Evolutionary conservation across 139 green algal genomes (phyloP), one percentile per base, ranked within the genome.

Genomic region (Tetradesmus lagerheimii): DNA sequence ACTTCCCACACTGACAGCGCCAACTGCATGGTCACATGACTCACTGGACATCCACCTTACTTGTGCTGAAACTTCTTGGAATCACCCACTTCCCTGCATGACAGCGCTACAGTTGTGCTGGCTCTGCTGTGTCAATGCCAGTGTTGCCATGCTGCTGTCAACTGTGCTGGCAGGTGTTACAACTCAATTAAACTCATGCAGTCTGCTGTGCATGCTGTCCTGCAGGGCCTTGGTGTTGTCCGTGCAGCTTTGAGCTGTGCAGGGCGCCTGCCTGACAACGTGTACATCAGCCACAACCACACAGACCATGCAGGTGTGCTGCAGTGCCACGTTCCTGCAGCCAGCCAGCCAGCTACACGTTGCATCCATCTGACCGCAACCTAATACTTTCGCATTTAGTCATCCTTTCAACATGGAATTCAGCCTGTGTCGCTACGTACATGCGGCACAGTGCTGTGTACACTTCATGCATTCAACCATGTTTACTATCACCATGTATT

Each of bases 261-360:
- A 41, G 76, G 62, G 3, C 41, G 29, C 34, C 66, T 91, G 41
- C 64, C 89, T 82, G 67, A 89, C 25, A 9, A 87, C 34, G 8
- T 91, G 1, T 91, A 86, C 84, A 35, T 90, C n/a, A 64, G 77
- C 47, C 57, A 88, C 74, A 87, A 93, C 85, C 47, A 93, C 62
- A 81, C 84, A 53, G 85, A 91, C 67, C 89, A 92, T 75, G 83
- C 83, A 31, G 85, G 85, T 87, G n/a, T n/a, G 57, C 20, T 71
- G 57, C 57, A n/a, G 23, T 2, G 6, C 23, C 23, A 16, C 38
- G 25, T 4, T 37, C 9, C 71, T 79, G 31, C n/a, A 38, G 31
- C 9, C 2, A 84, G 3, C 77, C 62, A 31, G 23, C 38, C 38
- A 47, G 34, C 74, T 25, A 64, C 43, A 71, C 57, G 4, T 29